A percentile compares a stretch with the other conserved stretches of the same genome.
Evolutionary conservation across 805 yeast species (phyloP).

Genomic region (Yarrowia osloensis): DNA sequence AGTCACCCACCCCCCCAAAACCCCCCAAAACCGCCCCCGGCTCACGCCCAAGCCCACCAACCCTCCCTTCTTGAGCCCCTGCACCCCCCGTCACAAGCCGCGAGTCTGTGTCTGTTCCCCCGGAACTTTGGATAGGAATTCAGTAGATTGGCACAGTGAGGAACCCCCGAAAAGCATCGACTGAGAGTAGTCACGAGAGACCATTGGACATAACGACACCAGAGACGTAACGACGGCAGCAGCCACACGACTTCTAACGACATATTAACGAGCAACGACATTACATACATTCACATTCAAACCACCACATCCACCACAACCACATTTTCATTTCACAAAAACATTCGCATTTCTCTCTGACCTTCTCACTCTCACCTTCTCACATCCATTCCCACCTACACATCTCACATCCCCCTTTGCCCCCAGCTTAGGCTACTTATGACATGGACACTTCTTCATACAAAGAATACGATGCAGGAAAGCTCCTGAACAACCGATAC

Average conservation of each 20-base stretch:
- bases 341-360: not conserved
- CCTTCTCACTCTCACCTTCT: not conserved
- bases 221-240: not conserved
- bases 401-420: no score
- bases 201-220: not conserved
- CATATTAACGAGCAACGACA: not conserved
- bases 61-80: not conserved
- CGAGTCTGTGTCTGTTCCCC: not conserved
- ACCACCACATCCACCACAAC: no score
- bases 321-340: not conserved
- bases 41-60: not conserved
- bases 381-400: not conserved
- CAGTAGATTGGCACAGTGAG: not conserved
- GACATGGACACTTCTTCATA: slow-evolving; percentile 23
- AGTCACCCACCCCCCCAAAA: not conserved
- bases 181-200: slow-evolving; percentile 5
- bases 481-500: slow-evolving; percentile 62
- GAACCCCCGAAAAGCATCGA: not conserved
- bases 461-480: slow-evolving; percentile 27
- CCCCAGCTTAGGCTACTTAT: not conserved
- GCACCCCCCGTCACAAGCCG: not conserved
- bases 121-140: not conserved
- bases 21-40: not conserved
- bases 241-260: no score
- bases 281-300: not conserved